Evolutionary conservation across 2,329 filamentous ascomycete species (phyloP).

Genomic region (Calonectria naviculata): DNA sequence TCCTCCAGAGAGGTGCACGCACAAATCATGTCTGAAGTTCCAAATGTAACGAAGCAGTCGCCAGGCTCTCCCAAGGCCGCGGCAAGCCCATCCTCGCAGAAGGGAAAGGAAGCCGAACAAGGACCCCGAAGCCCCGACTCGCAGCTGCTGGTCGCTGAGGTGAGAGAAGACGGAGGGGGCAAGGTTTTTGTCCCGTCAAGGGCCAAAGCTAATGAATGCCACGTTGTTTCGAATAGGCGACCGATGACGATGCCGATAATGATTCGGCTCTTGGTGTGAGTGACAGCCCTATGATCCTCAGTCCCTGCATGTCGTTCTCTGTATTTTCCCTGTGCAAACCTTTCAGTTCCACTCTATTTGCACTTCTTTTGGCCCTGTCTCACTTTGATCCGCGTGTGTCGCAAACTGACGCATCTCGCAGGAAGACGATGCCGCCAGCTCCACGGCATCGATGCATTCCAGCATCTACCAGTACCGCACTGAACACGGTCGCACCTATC

Average conservation of each 20-base stretch:
- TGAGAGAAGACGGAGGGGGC: neutral
- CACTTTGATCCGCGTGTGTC: neutral
- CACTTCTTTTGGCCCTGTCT: neutral
- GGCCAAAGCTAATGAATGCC: neutral
- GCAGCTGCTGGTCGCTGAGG: conserved; percentile 29
- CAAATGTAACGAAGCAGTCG: neutral
- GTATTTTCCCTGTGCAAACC: no score
- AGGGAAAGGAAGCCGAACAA: neutral
- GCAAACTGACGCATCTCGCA: conserved; percentile 12
- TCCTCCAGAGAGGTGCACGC: neutral
- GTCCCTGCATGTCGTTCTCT: neutral
- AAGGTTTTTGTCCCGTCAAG: neutral
- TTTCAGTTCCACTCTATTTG: neutral
- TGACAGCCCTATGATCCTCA: neutral
- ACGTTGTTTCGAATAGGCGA: neutral
- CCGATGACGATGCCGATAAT: conserved; percentile 23
- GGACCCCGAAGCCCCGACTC: conserved; percentile 5
- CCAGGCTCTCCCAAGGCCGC: neutral
- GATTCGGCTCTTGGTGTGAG: conserved; percentile 38
- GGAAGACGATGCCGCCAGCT: conserved; percentile 41
- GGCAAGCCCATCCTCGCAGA: conserved; percentile 5
- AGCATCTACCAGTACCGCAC: conserved; percentile 50
- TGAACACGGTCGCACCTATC: conserved; percentile 53
- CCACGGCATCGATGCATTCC: conserved; percentile 46
- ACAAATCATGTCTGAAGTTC: neutral